Conservation (phyloP, 345 rosid species). For the Nasturtium officinale region DNA sequence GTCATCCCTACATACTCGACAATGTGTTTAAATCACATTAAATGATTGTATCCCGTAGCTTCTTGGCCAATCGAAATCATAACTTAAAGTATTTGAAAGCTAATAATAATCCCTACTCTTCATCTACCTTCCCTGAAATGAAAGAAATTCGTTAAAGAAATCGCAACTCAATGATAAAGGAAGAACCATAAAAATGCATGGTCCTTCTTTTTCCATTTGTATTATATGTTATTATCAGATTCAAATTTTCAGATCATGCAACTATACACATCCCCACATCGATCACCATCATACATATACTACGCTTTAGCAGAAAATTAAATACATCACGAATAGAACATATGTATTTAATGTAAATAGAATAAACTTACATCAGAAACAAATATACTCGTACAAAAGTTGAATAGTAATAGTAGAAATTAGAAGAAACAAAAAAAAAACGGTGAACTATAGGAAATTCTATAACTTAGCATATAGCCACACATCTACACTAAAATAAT, state of each 20-base stretch:
- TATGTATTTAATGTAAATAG: neutral
- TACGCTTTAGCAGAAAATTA: neutral
- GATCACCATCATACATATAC: constrained; percentile 31
- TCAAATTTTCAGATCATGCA: constrained; percentile 34
- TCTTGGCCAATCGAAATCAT: constrained; percentile 13
- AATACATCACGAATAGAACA: constrained; percentile 4
- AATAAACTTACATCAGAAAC: neutral
- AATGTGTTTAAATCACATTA: constrained; percentile 9
- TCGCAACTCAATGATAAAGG: constrained; percentile 15
- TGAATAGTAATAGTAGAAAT: neutral
- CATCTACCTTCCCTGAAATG: neutral
- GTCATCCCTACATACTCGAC: constrained; percentile 12
- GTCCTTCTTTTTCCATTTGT: constrained; percentile 24
- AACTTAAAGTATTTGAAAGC: constrained; percentile 13
- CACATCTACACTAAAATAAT: too few species aligned
- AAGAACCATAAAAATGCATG: constrained; percentile 33
- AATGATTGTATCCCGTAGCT: constrained; percentile 20
- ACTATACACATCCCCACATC: constrained; percentile 38
- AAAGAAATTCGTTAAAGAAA: neutral
- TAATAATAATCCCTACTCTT: neutral
- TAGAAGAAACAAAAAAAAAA: too few species aligned
- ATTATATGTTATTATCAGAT: constrained; percentile 21
- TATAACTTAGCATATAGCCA: too few species aligned
- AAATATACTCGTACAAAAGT: neutral
- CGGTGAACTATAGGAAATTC: too few species aligned